A percentile compares a stretch with the other conserved stretches of the same genome.
Conservation (phyloP, 306 rosid species). For the Castanea sativa region DNA sequence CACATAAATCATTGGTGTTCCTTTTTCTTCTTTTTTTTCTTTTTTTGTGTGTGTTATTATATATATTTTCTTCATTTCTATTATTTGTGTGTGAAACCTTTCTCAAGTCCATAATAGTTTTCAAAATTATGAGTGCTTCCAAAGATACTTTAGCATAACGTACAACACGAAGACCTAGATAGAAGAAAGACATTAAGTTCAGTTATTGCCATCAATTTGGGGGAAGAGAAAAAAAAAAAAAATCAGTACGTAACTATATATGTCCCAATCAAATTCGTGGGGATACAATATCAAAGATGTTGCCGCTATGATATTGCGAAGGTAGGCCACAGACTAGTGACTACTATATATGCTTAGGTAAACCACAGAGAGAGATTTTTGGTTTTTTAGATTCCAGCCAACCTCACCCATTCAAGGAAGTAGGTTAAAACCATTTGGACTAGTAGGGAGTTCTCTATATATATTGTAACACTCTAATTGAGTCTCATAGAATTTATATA, state of each 20-base stretch:
- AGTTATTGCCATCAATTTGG: too few species aligned
- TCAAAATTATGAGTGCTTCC: too few species aligned
- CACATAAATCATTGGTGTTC: too few species aligned
- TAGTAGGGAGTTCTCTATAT: neutral
- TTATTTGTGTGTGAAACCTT: too few species aligned
- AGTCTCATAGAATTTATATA: too few species aligned
- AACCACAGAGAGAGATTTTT: neutral
- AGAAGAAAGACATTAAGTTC: too few species aligned
- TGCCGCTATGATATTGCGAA: neutral
- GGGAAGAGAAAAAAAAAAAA: neutral
- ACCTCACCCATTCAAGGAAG: neutral
- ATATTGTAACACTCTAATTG: neutral
- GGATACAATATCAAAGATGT: neutral
- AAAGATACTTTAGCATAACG: too few species aligned
- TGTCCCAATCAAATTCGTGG: neutral
- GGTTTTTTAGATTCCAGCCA: neutral
- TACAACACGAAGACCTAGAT: too few species aligned
- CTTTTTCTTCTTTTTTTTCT: too few species aligned
- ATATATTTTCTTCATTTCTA: too few species aligned
- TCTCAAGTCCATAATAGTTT: too few species aligned
- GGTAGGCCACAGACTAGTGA: neutral
- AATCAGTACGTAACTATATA: neutral
- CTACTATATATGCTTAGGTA: neutral
- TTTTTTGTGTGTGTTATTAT: too few species aligned
- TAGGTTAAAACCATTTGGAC: neutral